These are phyloP conservation scores for Podila minutissima DNA, from an alignment of 192 early-diverging fungal species.

Conservation along the genomic window DNA sequence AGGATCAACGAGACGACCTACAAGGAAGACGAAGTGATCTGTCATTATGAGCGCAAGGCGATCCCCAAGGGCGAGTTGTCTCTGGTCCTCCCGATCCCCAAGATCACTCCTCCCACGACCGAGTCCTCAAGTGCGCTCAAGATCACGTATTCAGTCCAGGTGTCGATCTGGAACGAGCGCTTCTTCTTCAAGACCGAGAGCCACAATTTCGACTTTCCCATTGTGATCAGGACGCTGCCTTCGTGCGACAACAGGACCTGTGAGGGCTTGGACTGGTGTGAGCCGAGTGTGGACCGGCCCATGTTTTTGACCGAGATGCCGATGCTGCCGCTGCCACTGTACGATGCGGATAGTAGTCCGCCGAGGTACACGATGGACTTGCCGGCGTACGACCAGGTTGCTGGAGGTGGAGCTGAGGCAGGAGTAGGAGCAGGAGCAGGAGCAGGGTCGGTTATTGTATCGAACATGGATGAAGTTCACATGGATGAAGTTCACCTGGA, in stretches of 20 bases:
- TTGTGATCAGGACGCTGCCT: constrained; percentile 41
- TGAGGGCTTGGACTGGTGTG: constrained; percentile 50
- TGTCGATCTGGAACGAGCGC: constrained; percentile 51
- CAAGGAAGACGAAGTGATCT: constrained; percentile 48
- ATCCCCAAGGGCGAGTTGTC: constrained; percentile 45
- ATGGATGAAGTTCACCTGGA: neutral
- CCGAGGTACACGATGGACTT: constrained; percentile 26
- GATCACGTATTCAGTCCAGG: constrained; percentile 49
- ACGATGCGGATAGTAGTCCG: constrained; percentile 37
- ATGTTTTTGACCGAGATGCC: constrained; percentile 45
- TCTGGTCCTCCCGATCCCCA: constrained; percentile 40
- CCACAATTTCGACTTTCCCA: constrained; percentile 46
- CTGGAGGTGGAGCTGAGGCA: neutral
- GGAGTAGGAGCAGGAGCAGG: constrained; percentile 7
- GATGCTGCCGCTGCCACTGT: constrained; percentile 39
- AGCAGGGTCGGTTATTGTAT: neutral
- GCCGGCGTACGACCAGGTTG: constrained; percentile 29
- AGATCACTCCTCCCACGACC: constrained; percentile 38
- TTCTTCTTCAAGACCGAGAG: constrained; percentile 52
- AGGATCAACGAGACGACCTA: constrained; percentile 48
- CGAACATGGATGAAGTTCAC: neutral
- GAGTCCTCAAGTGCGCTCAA: constrained; percentile 47
- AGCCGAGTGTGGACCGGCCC: constrained; percentile 45
- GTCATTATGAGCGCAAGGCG: constrained; percentile 48
- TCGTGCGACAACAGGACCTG: constrained; percentile 47